Evolutionary conservation across 139 green algal species (phyloP).

Genomic region (Coelastrella sp.): DNA sequence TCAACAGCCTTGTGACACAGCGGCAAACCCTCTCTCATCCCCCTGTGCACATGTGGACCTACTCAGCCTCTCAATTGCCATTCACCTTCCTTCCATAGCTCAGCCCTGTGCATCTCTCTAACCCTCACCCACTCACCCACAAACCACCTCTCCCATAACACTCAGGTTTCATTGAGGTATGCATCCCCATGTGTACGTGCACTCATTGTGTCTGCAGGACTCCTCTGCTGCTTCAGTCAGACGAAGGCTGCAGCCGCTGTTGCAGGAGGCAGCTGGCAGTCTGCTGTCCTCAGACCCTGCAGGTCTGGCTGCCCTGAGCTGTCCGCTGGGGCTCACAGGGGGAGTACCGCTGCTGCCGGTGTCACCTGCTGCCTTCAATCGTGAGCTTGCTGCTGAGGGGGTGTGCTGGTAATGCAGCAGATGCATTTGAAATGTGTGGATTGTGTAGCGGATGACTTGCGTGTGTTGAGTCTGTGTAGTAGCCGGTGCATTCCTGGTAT

Average conservation of each 20-base stretch:
- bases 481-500: too few species aligned
- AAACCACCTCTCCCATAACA: too few species aligned
- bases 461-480: not conserved
- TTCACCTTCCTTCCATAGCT: not conserved
- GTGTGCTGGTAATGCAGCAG: not conserved
- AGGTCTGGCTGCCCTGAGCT: not conserved
- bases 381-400: not conserved
- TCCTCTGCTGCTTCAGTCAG: not conserved
- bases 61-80: too few species aligned
- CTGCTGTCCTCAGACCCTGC: constrained; percentile 18
- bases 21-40: too few species aligned
- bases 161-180: not conserved
- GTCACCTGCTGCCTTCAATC: constrained; percentile 33
- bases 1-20: too few species aligned
- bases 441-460: not conserved
- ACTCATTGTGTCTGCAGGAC: constrained; percentile 3
- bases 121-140: too few species aligned
- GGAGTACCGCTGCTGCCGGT: constrained; percentile 32
- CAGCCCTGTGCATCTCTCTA: not conserved
- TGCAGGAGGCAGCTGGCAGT: constrained; percentile 25
- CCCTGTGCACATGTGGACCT: too few species aligned
- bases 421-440: not conserved
- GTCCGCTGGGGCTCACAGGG: constrained; percentile 15
- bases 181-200: not conserved
- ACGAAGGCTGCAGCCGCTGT: constrained; percentile 36